These are phyloP conservation scores for Zelonia costaricensis DNA, from an alignment of 208 protist genomes.

Conservation along the genomic window DNA sequence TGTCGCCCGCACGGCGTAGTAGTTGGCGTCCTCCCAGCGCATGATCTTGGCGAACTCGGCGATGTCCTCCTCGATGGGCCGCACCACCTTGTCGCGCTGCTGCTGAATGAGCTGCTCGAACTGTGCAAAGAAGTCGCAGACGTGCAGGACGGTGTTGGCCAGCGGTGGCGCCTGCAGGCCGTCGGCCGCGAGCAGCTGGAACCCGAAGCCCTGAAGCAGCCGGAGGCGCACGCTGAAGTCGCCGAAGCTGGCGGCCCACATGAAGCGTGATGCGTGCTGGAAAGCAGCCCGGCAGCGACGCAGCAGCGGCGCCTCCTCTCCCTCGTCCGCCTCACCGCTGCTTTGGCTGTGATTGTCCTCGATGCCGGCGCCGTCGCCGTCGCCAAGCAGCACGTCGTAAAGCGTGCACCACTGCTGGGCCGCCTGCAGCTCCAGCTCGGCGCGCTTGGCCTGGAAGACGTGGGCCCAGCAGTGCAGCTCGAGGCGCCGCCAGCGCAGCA, in stretches of 20 bases:
- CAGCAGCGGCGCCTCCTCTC: slow-evolving; percentile 8
- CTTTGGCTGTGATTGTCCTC: slow-evolving; percentile 1
- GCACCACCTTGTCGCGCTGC: slow-evolving; percentile 41
- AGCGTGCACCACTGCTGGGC: slow-evolving; percentile 77
- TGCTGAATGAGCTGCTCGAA: slow-evolving; percentile 55
- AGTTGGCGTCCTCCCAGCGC: slow-evolving; percentile 94
- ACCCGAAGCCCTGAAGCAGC: slow-evolving; percentile 64
- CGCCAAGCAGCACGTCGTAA: slow-evolving; percentile 65
- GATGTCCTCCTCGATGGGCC: slow-evolving; percentile 88
- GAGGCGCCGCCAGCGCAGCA: slow-evolving; percentile 96
- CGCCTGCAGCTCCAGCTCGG: slow-evolving; percentile 70
- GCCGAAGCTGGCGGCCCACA: slow-evolving; percentile 79
- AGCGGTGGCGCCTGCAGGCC: slow-evolving; percentile 45
- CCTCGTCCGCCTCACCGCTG: slow-evolving; percentile 21
- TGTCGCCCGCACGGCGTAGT: slow-evolving; percentile 94
- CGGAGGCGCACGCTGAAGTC: slow-evolving; percentile 77
- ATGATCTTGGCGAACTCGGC: slow-evolving; percentile 87
- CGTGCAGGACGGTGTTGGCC: slow-evolving; percentile 76
- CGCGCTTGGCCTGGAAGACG: slow-evolving; percentile 83
- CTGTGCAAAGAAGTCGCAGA: slow-evolving; percentile 85
- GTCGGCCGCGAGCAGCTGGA: slow-evolving; percentile 54
- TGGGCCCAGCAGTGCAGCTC: slow-evolving; percentile 96
- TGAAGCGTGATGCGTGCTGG: slow-evolving; percentile 64
- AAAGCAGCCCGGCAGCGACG: slow-evolving; percentile 51
- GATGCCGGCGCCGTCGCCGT: neutral